Evolutionary conservation across 2,329 filamentous ascomycete genomes (phyloP), one percentile per base, ranked within the genome.

Genomic region (Penicillium psychrosexuale): DNA sequence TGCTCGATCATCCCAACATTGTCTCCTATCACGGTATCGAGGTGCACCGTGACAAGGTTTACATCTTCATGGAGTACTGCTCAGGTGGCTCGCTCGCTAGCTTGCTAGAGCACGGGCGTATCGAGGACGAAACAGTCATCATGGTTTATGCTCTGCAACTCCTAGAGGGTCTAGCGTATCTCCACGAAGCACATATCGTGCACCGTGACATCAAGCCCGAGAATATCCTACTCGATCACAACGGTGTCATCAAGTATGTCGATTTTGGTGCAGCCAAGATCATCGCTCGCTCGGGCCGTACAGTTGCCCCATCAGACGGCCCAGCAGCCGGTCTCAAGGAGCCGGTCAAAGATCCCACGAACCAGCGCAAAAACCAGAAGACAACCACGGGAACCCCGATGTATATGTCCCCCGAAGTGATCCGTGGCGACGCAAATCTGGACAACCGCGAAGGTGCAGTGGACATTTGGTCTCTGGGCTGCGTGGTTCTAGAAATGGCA

Each of bases 61-160:
- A 97, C 75, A 97, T 99, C 63, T 99, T 99, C 72, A 99, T 99
- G 94, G 94, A 99, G 74, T 97, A 96, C 75, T 99, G 94, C 73
- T 95, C 91, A 5, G 93, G 94, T 48, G 94, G 94, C 19, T 97
- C 93, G 15, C 80, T 99, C 46, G 92, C 94, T 39, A 89, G 84
- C 47, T 78, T 99, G 49, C 80, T 99, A 39, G 94, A 99, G 72
- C 93, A 99, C 69, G 94, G 94, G 12, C 89, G 94, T 38, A 97
- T 99, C 60, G 94, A 97, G 77, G 95, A 97, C 69, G 94, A 99
- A 72, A 94, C 92, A 53, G 92, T 97, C 59, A 93, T 96, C 58
- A 95, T 95, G 85, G 93, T 97, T 39, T 97, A 97, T 71, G 90
- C 91, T 27, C 79, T 97, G 57, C 93, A 97, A 72, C 86, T 97